A percentile compares a stretch with the other conserved stretches of the same genome.
Evolutionary conservation across 78 protist species (phyloP).

Genomic region (Dictyostelium firmibasis): DNA sequence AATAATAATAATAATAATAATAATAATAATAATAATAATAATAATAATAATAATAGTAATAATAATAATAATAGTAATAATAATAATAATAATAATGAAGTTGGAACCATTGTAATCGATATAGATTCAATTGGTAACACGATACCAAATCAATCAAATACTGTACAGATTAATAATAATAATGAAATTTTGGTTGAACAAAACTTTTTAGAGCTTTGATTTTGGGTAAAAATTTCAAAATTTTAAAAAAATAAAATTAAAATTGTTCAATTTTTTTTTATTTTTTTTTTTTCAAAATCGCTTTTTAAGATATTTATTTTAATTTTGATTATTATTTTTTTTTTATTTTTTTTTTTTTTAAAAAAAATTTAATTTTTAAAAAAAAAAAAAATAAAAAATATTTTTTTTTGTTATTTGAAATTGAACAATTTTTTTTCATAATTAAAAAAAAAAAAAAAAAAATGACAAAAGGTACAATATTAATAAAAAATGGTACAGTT

Average conservation of each 20-base stretch:
- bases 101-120: background rate
- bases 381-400: no score
- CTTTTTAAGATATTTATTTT: background rate
- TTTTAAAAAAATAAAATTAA: background rate
- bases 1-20: background rate
- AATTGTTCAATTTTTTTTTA: background rate
- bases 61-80: background rate
- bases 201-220: background rate
- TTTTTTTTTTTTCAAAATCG: background rate
- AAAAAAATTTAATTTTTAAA: background rate
- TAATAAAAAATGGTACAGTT: constrained; percentile 86
- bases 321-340: background rate
- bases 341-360: background rate
- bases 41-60: background rate
- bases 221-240: no score
- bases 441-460: background rate
- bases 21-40: background rate
- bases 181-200: background rate
- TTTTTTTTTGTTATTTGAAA: background rate
- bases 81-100: background rate
- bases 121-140: background rate
- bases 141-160: background rate
- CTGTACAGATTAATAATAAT: background rate
- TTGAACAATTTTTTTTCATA: no score
- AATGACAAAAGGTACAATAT: background rate